Percentiles rank a stretch among this genome's conserved stretches.
Conservation (phyloP, 768 basidiomycete genomes). For the Crucibulum laeve region DNA sequence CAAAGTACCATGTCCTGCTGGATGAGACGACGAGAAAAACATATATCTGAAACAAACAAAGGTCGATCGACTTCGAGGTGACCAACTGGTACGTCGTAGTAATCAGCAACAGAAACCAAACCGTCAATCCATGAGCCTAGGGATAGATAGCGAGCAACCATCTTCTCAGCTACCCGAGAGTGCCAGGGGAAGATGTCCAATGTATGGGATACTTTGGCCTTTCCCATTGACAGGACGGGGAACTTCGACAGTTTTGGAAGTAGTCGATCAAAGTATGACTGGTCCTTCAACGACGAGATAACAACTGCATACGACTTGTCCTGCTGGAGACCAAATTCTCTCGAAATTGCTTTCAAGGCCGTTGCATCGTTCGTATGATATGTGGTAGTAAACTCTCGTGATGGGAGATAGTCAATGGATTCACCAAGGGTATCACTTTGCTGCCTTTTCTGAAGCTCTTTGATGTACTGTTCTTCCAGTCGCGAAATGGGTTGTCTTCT, state of each 20-base stretch:
- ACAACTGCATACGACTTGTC: conserved; percentile 72
- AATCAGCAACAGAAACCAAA: conserved; percentile 74
- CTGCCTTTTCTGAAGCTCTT: conserved; percentile 51
- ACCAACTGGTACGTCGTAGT: conserved; percentile 90
- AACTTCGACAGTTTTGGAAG: conserved; percentile 75
- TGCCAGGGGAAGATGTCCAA: conserved; percentile 91
- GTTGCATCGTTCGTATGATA: conserved; percentile 79
- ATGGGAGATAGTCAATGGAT: conserved; percentile 61
- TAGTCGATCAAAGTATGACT: conserved; percentile 73
- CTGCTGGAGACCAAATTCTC: conserved; percentile 77
- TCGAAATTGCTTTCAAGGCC: conserved; percentile 82
- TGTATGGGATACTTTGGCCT: conserved; percentile 66
- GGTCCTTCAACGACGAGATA: conserved; percentile 83
- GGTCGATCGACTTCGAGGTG: conserved; percentile 91
- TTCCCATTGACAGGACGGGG: conserved; percentile 86
- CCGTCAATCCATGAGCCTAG: conserved; percentile 79
- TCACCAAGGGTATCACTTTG: conserved; percentile 31
- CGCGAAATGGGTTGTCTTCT: conserved; percentile 77
- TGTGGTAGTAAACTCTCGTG: conserved; percentile 56
- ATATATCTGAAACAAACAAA: conserved; percentile 83
- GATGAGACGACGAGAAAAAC: conserved; percentile 81
- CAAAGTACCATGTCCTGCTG: conserved; percentile 91
- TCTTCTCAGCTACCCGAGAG: conserved; percentile 70
- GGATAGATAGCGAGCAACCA: conserved; percentile 79
- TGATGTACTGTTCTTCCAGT: conserved; percentile 70